These are phyloP conservation scores for Sedum album DNA, from an alignment of 164 flowering plant species.

Conservation along the genomic window DNA sequence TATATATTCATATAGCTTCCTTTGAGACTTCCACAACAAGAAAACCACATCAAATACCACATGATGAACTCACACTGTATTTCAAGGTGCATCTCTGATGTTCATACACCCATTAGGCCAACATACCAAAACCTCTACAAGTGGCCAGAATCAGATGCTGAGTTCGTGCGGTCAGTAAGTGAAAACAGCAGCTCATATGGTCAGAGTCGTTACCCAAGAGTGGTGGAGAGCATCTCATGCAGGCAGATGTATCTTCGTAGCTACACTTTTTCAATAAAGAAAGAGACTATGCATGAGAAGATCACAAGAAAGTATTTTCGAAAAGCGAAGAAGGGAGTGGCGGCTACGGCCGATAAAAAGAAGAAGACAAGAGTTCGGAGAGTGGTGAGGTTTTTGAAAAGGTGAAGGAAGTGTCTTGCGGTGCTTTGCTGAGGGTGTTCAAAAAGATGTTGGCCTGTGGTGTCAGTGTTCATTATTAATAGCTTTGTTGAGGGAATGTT, in stretches of 20 bases:
- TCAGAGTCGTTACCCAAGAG: slow-evolving; percentile 18
- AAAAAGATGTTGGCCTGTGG: slow-evolving; percentile 34
- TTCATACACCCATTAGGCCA: slow-evolving; percentile 33
- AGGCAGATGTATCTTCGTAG: slow-evolving; percentile 53
- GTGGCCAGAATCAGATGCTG: slow-evolving; percentile 59
- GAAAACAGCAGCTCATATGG: neutral
- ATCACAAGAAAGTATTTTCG: slow-evolving; percentile 34
- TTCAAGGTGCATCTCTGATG: slow-evolving; percentile 35
- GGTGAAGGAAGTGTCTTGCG: slow-evolving; percentile 28
- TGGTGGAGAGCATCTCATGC: slow-evolving; percentile 50
- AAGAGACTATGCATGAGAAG: slow-evolving; percentile 29
- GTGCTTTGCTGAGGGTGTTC: slow-evolving; percentile 23
- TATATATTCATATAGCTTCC: neutral
- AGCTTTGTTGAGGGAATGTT: no score
- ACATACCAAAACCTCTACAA: slow-evolving; percentile 44
- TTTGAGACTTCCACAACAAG: neutral
- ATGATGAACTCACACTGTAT: slow-evolving; percentile 39
- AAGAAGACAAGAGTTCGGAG: slow-evolving; percentile 15
- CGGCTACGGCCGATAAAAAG: neutral
- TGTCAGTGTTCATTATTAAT: slow-evolving; percentile 30
- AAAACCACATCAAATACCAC: neutral
- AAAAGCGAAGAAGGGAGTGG: slow-evolving; percentile 19
- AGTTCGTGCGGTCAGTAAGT: slow-evolving; percentile 32
- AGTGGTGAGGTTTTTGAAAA: slow-evolving; percentile 17
- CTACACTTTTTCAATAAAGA: slow-evolving; percentile 40